Evolutionary conservation across 2,329 filamentous ascomycete species (phyloP), one percentile per base, ranked within the genome.

Genomic region (Exophiala sp.): DNA sequence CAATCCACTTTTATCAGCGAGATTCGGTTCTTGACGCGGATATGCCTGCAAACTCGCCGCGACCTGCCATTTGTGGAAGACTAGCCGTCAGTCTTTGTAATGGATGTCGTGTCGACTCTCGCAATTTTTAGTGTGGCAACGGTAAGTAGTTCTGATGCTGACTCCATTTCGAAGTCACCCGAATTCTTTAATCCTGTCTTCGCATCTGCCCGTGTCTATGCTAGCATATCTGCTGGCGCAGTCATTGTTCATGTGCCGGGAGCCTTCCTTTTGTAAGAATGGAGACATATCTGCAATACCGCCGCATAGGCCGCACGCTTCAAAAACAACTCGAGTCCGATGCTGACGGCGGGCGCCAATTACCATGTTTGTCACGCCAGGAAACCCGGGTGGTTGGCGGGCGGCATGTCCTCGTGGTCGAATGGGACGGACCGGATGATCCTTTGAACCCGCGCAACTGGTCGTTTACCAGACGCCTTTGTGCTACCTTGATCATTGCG

Each of bases 401-500:
- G 10, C 38, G 52, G 24, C 29, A 44, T 23, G 34, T 71, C 23
- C 68, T 70, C 40, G 59, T 73, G 5, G 70, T 73, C 24, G 66
- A 63, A n/a, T 73, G 67, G 64, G 65, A 69, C 39, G 63, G 59
- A 6, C 57, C 63, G 1, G 57, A 65, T 23, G 71, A 73, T 53
- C 58, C 61, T 1, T 55, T 68, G 37, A 67, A 69, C 42, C 71
- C 71, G 2, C 62, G 63, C 18, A 71, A 71, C 34, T 72, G 65
- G 63, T 56, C 60, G n/a, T 50, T 62, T 9, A 41, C 51, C 2
- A 63, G 61, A 5, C 66, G 71, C 1, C 56, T 73, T 3, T 57
- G 62, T 3, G 66, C 67, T 1, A 75, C 71, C 0, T 43, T 73
- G 0, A 63, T 73, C 11, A 70, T 76, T 2, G 69, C 70, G 0